Evolutionary conservation across 805 yeast genomes (phyloP), one percentile per base, ranked within the genome.

Genomic region (Suhomyces prunicola): DNA sequence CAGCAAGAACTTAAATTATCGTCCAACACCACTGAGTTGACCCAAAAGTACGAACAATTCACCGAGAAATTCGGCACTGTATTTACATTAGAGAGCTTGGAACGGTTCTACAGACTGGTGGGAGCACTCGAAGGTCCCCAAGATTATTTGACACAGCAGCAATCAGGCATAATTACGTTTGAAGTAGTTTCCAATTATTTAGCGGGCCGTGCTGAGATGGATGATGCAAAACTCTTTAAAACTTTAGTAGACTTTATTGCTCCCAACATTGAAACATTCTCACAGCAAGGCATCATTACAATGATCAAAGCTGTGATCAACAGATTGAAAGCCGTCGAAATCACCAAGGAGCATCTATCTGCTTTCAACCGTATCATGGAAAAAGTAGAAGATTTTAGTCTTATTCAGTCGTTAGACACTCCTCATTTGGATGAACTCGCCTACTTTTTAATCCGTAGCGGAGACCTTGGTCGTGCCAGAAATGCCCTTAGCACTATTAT

Each of bases 391-490:
- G 29, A 24, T 19, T 23, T 24, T 6, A n/a, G 23, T 42, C 12
- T 22, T 9, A 13, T 42, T 24, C 19, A 17, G 46, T 27, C 41
- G 17, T 54, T 68, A 33, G 56, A 54, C 45, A 57, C 68, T 2
- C 23, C 41, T 4, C 53, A 54, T 31, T 59, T 71, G 33, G 69
- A 71, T 49, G 60, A 59, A 33, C 56, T 70, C 31, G 68, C 66
- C 10, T 52, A 51, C 36, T 51, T 67, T 31, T 53, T 64, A 15
- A 52, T 65, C 22, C 29, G 17, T 9, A 24, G 24, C 3, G 54
- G 60, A 4, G 57, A 65, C 40, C 44, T 56, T 5, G 35, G 52
- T 1, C 55, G 55, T 5, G 60, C 62, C 0, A 49, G 48, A 7
- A 42, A 47, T n/a, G 46, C 62, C 2, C 52, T 69, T 35, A 4